These are phyloP conservation scores for Peronospora belbahrii DNA, from an alignment of 352 stramenopile genomes.

Conservation along the genomic window DNA sequence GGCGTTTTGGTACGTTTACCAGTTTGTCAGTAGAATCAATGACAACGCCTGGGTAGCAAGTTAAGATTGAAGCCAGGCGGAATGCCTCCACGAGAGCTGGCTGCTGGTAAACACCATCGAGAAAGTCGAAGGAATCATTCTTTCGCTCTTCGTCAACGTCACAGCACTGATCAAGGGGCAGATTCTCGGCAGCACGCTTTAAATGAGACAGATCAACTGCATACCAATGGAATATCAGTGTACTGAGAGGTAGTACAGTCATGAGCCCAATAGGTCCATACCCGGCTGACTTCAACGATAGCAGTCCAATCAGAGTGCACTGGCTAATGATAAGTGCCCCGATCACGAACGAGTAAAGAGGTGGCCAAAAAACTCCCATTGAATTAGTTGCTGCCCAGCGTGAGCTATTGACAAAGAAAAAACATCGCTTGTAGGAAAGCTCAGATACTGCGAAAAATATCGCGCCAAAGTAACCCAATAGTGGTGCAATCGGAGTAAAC, in stretches of 20 bases:
- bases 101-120: slow-evolving; percentile 63
- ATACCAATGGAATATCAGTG: slow-evolving; percentile 62
- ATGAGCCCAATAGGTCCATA: slow-evolving; percentile 36
- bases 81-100: slow-evolving; percentile 49
- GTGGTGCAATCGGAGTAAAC: slow-evolving; percentile 64
- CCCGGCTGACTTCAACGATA: slow-evolving; percentile 56
- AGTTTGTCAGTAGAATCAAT: slow-evolving; percentile 19
- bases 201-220: slow-evolving; percentile 42
- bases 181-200: slow-evolving; percentile 36
- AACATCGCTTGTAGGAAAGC: slow-evolving; percentile 59
- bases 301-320: slow-evolving; percentile 52
- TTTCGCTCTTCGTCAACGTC: slow-evolving; percentile 52
- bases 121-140: slow-evolving; percentile 46
- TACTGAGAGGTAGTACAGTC: slow-evolving; percentile 38
- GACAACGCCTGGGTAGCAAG: slow-evolving; percentile 13
- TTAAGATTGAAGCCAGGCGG: slow-evolving; percentile 20
- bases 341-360: slow-evolving; percentile 61
- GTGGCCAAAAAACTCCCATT: slow-evolving; percentile 59
- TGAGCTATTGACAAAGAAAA: slow-evolving; percentile 58
- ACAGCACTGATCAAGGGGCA: slow-evolving; percentile 59
- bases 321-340: slow-evolving; percentile 54
- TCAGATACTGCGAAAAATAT: slow-evolving; percentile 68
- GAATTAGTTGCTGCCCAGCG: slow-evolving; percentile 50
- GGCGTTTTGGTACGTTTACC: not conserved
- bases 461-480: slow-evolving; percentile 48